Base-by-base conservation (phyloP, 2,329 filamentous ascomycete genomes). In the Trichoderma harzianum region DNA sequence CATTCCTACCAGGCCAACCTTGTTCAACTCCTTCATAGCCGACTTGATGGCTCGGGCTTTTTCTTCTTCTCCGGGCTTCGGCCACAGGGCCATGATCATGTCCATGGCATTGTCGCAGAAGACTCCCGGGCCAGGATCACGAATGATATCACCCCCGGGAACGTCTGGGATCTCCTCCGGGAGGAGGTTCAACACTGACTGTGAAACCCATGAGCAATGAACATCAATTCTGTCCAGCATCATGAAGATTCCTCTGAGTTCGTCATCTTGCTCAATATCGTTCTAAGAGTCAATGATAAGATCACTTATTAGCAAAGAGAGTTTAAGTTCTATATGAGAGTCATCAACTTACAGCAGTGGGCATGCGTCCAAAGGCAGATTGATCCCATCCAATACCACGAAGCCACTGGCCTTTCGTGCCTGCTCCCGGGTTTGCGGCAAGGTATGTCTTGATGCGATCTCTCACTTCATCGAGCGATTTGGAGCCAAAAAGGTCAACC, bases 41-140 rank as follows among this genome's bases (percentile, higher is more conserved):
- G 86, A 86, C 63, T 83, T 84, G 70, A 92, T 79, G 73, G 87
- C 90, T 28, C 78, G 79, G 6, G 84, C 83, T 76, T 89, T 91
- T 74, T 84, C 85, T n/a, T 83, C 82, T 6, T 79, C 79, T 58
- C 82, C 83, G 0, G 89, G 88, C 71, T 86, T 85, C 2, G 90
- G 90, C 83, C 89, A 91, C 21, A 87, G 75, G 2, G 83, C 80
- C 71, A 84, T 82, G 43, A 92, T 84, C 65, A 90, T 79, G 57
- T 90, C 88, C 86, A 92, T 92, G 28, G 91, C 90, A 76, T 92
- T 92, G 79, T 93, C 91, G 77, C 91, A 93, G 75, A 93, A 92
- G 11, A 93, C 90, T 55, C 91, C 91, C 76, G 86, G 84, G 0
- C 89, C 89, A 0, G 90, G 90, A 4, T 88, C 81, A 34, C 86